Base-by-base conservation (phyloP, 2,329 filamentous ascomycete species). In the Diaporthe ilicicola region DNA sequence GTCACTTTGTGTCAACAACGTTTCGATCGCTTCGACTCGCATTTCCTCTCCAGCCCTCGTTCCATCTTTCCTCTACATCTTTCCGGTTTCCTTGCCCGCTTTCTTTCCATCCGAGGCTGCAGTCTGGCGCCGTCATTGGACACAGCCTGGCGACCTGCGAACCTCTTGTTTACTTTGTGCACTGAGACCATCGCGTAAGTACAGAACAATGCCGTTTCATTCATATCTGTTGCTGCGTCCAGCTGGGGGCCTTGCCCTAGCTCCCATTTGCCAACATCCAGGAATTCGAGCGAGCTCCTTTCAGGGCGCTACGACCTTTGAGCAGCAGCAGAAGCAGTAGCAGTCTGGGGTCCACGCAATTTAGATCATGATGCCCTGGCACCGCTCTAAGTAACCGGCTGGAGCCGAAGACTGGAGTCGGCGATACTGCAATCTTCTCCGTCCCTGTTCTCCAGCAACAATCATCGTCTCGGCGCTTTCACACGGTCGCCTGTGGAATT, bases 1-100 rank as follows among this genome's bases (percentile, higher is more conserved):
- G 62, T 69, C 48, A 72, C 68, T 53, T 9, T 44, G 24, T 34
- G 69, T 29, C 44, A 53, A 68, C 39, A n/a, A n/a, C 50, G 42
- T 22, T 37, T 46, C 69, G 68, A 54, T 72, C 62, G 48, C 53
- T 59, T 46, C 34, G 37, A 54, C 61, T 54, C 59, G 39, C 24
- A 50, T 22, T 42, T 39, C 44, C 8, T n/a, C 37, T 34, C 24
- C n/a, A 34, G 56, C 27, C 56, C 24, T 59, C 69, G 12, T 69
- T 56, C 34, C 42, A n/a, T 42, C 48, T 54, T 54, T 69, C 32
- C 54, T 53, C 34, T 37, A 32, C 46, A 42, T 70, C 62, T 67
- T 66, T 37, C 70, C 53, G 17, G 29, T 46, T 56, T 39, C 19
- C 27, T 59, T 54, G 55, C 65, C 51, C 66, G 56, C 32, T 37